A percentile compares a stretch with the other conserved stretches of the same genome.
These are phyloP conservation scores for Metarhizium humberi DNA, from an alignment of 2,329 filamentous ascomycete species.

Conservation along the genomic window DNA sequence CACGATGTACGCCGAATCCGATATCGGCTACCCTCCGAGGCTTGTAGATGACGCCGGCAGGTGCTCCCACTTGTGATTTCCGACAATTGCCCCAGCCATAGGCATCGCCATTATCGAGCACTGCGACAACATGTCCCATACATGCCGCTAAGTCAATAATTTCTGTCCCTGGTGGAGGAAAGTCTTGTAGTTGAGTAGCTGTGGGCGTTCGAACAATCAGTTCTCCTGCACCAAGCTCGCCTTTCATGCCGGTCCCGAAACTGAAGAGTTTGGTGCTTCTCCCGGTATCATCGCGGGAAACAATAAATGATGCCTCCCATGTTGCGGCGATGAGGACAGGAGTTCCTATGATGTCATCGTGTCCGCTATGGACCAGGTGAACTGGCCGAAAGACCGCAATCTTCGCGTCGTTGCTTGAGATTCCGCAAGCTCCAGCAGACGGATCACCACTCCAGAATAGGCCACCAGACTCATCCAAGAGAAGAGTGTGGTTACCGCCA, in stretches of 20 bases:
- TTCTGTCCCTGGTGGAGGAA: conserved; percentile 51
- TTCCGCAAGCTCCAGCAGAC: conserved; percentile 44
- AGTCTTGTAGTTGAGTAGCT: conserved; percentile 44
- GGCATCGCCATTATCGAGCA: conserved; percentile 65
- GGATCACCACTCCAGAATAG: conserved; percentile 59
- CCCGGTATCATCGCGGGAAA: conserved; percentile 34
- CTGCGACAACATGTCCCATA: conserved; percentile 67
- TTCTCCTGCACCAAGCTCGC: conserved; percentile 60
- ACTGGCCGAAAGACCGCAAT: conserved; percentile 30
- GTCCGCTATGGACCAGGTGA: conserved; percentile 22
- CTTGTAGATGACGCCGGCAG: conserved; percentile 39
- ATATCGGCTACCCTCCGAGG: conserved; percentile 53
- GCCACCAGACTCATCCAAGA: conserved; percentile 50
- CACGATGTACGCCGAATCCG: conserved; percentile 54
- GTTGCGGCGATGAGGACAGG: conserved; percentile 53
- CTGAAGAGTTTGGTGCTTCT: conserved; percentile 45
- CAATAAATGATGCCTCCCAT: conserved; percentile 66
- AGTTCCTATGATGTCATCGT: conserved; percentile 16
- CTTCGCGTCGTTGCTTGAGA: conserved; percentile 16
- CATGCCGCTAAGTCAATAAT: conserved; percentile 60
- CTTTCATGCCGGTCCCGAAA: conserved; percentile 58
- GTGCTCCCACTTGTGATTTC: conserved; percentile 71
- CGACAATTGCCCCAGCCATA: conserved; percentile 86
- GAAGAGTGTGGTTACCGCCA: conserved; percentile 81
- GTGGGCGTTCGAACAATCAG: conserved; percentile 38